Evolutionary conservation across 345 rosid genomes (phyloP), one percentile per base, ranked within the genome.

Genomic region (Lagerstroemia speciosa): DNA sequence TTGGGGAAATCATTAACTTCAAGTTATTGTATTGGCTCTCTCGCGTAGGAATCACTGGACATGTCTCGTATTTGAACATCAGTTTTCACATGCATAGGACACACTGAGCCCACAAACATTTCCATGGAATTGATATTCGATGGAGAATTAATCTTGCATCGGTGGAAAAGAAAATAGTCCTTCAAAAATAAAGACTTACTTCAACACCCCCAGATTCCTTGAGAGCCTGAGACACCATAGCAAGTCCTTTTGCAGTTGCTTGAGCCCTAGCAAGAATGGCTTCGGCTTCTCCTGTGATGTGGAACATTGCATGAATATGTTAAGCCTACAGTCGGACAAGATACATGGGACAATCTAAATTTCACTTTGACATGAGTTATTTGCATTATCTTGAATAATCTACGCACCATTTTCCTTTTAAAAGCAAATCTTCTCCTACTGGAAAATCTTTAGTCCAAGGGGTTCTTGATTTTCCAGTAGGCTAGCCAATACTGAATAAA

Each of bases 241-340:
- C 79, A 73, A 94, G 76, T 37, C 92, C 95, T 78, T 79, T 79
- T 17, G 95, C 87, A 45, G 96, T 89, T 74, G 98, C 97, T 70
- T 85, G 79, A 50, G 97, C 92, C 82, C 69, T 87, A 75, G 93
- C 96, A 76, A 87, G 72, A 67, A 94, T 89, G 62, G 99, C 97
- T 77, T 87, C 88, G 14, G 96, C 99, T 67, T 91, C 98, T 83
- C 98, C 97, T 93, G 82, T 70, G 65, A 64, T 65, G 57, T 58
- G 27, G 64, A n/a, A 67, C 3, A 10, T 40, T 3, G 52, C 58
- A 36, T n/a, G 61, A 30, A 24, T n/a, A 73, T 34, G 57, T 55
- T 29, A 57, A 15, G 66, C 45, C 53, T 48, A 48, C 17, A 48
- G 19, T 38, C 10, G 10, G 5, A 6, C 2, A 22, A 52, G 16